These are phyloP conservation scores for Sporisorium graminicola DNA, from an alignment of 1,284 basidiomycete species.

Conservation along the genomic window DNA sequence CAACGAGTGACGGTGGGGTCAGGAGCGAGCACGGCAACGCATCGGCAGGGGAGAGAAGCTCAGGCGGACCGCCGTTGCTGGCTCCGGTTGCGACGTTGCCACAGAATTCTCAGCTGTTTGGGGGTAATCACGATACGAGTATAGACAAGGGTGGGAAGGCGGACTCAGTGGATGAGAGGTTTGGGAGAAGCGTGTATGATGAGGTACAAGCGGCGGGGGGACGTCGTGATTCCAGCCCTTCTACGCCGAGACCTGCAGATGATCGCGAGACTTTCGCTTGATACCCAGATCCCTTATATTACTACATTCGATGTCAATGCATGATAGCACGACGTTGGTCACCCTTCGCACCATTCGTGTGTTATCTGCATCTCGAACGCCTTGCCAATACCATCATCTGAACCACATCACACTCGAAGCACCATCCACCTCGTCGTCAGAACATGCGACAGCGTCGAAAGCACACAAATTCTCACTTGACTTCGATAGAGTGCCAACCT, in stretches of 20 bases:
- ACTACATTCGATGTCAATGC: background rate
- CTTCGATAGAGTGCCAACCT: no score
- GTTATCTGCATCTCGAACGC: no score
- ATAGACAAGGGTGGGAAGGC: no score
- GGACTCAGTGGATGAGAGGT: background rate
- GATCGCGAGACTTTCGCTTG: conserved; percentile 31
- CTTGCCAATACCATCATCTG: no score
- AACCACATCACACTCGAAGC: no score
- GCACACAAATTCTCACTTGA: no score
- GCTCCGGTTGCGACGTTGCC: conserved; percentile 31
- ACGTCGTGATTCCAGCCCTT: conserved; percentile 26
- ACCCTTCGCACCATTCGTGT: no score
- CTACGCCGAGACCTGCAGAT: conserved; percentile 34
- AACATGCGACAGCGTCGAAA: no score
- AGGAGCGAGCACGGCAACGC: no score
- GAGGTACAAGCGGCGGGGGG: background rate
- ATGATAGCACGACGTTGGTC: no score
- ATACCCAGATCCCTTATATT: background rate
- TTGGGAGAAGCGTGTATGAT: background rate
- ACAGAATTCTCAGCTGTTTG: background rate
- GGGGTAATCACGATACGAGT: no score
- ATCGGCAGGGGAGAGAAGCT: background rate
- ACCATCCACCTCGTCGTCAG: no score
- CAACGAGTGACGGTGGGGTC: background rate
- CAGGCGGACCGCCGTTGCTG: conserved; percentile 19